Conservation (phyloP, 305 asterid genomes). For the Rubia balearica region DNA sequence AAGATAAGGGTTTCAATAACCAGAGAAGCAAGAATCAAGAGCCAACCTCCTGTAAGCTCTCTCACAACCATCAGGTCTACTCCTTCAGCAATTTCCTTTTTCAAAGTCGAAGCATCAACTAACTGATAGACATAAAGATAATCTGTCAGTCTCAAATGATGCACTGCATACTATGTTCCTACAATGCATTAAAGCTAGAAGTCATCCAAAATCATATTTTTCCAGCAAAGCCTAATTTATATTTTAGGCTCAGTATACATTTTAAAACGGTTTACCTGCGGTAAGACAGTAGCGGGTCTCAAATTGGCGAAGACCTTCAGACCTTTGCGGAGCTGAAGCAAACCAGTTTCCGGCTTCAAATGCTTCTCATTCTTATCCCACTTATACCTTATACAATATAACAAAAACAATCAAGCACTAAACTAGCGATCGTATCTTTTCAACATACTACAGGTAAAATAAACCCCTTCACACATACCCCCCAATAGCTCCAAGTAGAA, state of each 20-base stretch:
- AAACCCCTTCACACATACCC: slow-evolving; percentile 42
- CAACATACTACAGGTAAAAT: not conserved
- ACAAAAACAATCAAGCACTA: not conserved
- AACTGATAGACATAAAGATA: slow-evolving; percentile 34
- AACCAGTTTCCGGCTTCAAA: slow-evolving; percentile 92
- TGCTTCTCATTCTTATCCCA: slow-evolving; percentile 96
- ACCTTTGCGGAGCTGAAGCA: slow-evolving; percentile 93
- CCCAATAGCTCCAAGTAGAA: slow-evolving; percentile 97
- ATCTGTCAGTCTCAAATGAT: not conserved
- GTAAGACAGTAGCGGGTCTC: slow-evolving; percentile 91
- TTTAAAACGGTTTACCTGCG: slow-evolving; percentile 50
- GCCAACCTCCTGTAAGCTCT: slow-evolving; percentile 90
- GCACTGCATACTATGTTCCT: not conserved
- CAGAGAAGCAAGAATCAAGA: slow-evolving; percentile 10
- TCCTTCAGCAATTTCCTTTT: slow-evolving; percentile 91
- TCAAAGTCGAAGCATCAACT: slow-evolving; percentile 87
- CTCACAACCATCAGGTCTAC: slow-evolving; percentile 97
- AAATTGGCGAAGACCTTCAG: slow-evolving; percentile 89
- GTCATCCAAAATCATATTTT: not conserved
- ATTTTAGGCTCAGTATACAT: not conserved
- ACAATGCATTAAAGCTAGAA: not conserved
- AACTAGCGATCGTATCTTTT: not conserved
- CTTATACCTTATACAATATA: slow-evolving; percentile 50
- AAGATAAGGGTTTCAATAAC: not conserved
- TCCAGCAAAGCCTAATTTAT: not conserved